These are phyloP conservation scores for Candida ulmi DNA, from an alignment of 805 yeast genomes.

Conservation along the genomic window DNA sequence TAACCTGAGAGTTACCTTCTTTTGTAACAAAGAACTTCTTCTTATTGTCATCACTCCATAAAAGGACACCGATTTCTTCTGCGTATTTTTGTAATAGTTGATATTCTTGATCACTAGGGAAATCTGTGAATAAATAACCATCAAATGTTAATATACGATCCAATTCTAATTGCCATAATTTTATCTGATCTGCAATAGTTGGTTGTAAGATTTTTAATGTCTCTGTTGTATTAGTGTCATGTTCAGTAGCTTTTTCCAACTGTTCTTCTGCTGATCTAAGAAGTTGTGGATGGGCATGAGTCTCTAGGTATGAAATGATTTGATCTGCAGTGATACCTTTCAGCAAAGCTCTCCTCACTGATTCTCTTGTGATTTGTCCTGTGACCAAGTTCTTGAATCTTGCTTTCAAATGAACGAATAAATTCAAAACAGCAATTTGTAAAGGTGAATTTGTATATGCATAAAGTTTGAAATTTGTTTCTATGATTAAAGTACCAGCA, in stretches of 20 bases:
- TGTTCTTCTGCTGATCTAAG: conserved; percentile 64
- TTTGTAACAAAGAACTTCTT: conserved; percentile 79
- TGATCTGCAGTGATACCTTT: conserved; percentile 96
- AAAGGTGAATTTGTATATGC: conserved; percentile 92
- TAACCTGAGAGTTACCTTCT: conserved; percentile 84
- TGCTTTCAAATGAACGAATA: conserved; percentile 80
- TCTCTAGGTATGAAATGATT: conserved; percentile 78
- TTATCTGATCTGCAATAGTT: conserved; percentile 94
- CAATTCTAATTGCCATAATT: conserved; percentile 92
- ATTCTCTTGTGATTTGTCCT: conserved; percentile 90
- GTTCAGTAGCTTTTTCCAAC: conserved; percentile 60
- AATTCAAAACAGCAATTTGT: conserved; percentile 85
- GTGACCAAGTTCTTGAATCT: conserved; percentile 90
- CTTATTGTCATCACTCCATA: conserved; percentile 76
- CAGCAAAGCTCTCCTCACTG: conserved; percentile 73
- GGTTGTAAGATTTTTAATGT: conserved; percentile 74
- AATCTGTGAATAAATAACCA: conserved; percentile 87
- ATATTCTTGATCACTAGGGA: conserved; percentile 71
- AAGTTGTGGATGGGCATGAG: conserved; percentile 95
- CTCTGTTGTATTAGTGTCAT: conserved; percentile 42
- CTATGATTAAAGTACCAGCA: conserved; percentile 76
- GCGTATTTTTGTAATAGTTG: conserved; percentile 71
- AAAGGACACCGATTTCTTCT: conserved; percentile 80
- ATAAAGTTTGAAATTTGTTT: conserved; percentile 89
- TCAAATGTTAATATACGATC: conserved; percentile 85